Evolutionary conservation across 1,284 basidiomycete genomes (phyloP).

Genomic region (Agaricales sp.): DNA sequence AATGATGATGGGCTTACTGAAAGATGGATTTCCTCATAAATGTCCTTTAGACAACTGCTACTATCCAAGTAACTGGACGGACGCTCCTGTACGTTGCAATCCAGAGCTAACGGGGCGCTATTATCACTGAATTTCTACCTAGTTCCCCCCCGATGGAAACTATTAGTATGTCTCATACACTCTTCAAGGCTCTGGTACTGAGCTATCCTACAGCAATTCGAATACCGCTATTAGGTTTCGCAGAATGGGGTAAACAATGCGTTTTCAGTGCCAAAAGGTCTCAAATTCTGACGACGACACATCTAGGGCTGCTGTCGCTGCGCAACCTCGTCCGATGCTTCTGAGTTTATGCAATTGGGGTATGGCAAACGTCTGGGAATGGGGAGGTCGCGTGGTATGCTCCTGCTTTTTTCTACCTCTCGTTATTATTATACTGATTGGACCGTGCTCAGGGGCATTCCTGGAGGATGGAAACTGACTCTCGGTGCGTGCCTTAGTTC

Average conservation of each 20-base stretch:
- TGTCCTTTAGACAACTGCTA: slow-evolving; percentile 42
- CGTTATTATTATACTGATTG: no score
- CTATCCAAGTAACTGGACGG: slow-evolving; percentile 41
- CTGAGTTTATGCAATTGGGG: slow-evolving; percentile 45
- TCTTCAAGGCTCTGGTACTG: no score
- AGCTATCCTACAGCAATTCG: slow-evolving; percentile 34
- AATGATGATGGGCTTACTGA: no score
- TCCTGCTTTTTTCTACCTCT: no score
- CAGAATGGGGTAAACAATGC: no score
- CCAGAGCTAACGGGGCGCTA: no score
- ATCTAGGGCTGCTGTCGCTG: slow-evolving; percentile 31
- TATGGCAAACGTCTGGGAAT: slow-evolving; percentile 39
- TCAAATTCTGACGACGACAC: no score
- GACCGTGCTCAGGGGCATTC: slow-evolving; percentile 46
- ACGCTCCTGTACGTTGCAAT: slow-evolving; percentile 28
- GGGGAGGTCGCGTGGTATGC: slow-evolving; percentile 41
- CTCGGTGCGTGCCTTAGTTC: slow-evolving; percentile 19
- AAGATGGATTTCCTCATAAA: neutral
- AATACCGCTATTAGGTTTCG: slow-evolving; percentile 48
- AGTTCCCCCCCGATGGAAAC: slow-evolving; percentile 30
- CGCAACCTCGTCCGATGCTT: slow-evolving; percentile 31
- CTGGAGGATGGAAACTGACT: slow-evolving; percentile 44
- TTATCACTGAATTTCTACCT: no score
- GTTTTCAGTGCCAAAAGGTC: no score
- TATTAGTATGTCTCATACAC: slow-evolving; percentile 45